Base-by-base conservation (phyloP, 2,329 filamentous ascomycete species). In the Penicillium frequentans region DNA sequence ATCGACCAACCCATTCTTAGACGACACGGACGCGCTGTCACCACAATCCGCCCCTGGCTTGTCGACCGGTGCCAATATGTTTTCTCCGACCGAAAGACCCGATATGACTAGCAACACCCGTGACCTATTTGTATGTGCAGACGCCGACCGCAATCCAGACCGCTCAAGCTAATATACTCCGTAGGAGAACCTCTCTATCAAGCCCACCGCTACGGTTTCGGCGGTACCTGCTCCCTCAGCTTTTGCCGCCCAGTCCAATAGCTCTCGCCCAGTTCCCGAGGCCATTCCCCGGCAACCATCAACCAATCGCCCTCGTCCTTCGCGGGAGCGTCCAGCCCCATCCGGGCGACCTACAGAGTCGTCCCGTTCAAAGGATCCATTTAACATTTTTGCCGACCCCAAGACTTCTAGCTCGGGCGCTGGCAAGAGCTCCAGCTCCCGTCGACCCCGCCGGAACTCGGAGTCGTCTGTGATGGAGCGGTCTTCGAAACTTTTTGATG, bases 1-100 rank as follows among this genome's bases (percentile, higher is more conserved):
- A 55, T 86, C 84, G 52, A 84, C 81, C 46, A 88, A 88, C 65
- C 86, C 86, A 26, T 88, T 88, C 67, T 74, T 88, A 52, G 83
- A 83, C 67, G 77, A 78, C 26, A 68, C 67, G 7, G 77, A 79
- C 39, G 61, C 69, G 5, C 52, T 72, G 37, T 73, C 75, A 16
- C 69, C 71, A 24, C 73, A 73, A 60, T 75, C 72, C 8, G 68
- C 69, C 26, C 71, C 72, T 23, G 62, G 65, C 21, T 49, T 65
- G 49, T 58, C 64, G 21, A 60, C 62, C 7, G 54, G 56, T 19
- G 64, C 65, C 37, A 68, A 61, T 39, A 68, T 70, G 61, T 58
- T 68, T 27, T 72, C 74, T 23, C 67, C 68, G 35, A 65, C 62
- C 47, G 66, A 70, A 19, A 71, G 76, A 56, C 72, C 77, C 52